Base-by-base conservation (phyloP, 306 rosid species). In the Spatholobus suberectus region DNA sequence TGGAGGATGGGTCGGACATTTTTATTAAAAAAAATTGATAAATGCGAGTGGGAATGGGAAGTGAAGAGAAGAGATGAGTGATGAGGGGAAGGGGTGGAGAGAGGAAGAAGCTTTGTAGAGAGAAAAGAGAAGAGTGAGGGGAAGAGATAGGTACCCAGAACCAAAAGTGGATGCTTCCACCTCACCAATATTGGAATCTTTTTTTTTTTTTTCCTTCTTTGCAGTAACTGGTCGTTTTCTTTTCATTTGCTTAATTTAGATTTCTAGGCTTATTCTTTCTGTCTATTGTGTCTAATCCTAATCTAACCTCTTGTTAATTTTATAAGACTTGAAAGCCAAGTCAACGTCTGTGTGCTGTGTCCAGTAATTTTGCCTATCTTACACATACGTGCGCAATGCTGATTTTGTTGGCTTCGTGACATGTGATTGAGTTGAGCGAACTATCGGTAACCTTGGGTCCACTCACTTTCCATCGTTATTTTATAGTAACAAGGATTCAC, bases 1-100 rank as follows among this genome's bases (percentile, higher is more conserved):
- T 93, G 55, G 94, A 80, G 3, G 95, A n/a, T 8, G 92, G 86
- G 41, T 93, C 97, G 3, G 95, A 34, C 97, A 93, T 93, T 59
- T 46, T 74, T 79, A n/a, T 13, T 3, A 8, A 8, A 11, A 63
- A 47, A n/a, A n/a, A n/a, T n/a, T n/a, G n/a, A n/a, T n/a, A n/a
- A n/a, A n/a, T n/a, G n/a, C n/a, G n/a, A n/a, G n/a, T n/a, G n/a
- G n/a, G n/a, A n/a, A 1, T 20, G 51, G 9, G 70, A 1, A 32
- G 44, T 4, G 23, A 10, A 7, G 34, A 10, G 55, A 35, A 10
- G 59, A 44, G 1, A 1, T 7, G 27, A n/a, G n/a, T n/a, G n/a
- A n/a, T n/a, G 81, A 52, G 65, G 0, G 70, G 1, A 15, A 46
- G 52, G 47, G 21, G 58, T n/a, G 67, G 82, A 35, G 80, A 78